Evolutionary conservation across 2,329 filamentous ascomycete species (phyloP).

Genomic region (Corynespora cassiicola): DNA sequence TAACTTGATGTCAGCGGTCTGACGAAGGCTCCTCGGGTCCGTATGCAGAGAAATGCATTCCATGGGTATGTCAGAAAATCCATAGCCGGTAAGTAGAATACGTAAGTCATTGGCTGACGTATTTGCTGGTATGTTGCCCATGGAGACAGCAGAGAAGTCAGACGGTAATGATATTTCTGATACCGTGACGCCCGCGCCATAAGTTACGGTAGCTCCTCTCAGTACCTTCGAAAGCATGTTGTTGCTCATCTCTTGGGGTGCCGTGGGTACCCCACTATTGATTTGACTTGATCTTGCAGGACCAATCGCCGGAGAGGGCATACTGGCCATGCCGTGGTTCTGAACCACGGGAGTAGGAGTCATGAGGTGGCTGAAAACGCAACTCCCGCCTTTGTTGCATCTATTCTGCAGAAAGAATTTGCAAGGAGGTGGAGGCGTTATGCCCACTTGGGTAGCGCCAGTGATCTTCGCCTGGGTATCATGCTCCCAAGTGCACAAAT

Average conservation of each 20-base stretch:
- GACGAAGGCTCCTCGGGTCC: neutral
- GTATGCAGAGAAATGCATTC: slow-evolving; percentile 2
- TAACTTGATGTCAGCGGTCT: slow-evolving; percentile 11
- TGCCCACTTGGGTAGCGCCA: slow-evolving; percentile 1
- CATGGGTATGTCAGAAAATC: slow-evolving; percentile 5
- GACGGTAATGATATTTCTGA: slow-evolving; percentile 9
- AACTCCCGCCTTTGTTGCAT: slow-evolving; percentile 12
- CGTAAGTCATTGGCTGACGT: slow-evolving; percentile 6
- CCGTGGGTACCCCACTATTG: neutral
- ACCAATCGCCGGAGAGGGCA: no score
- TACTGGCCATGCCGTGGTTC: neutral
- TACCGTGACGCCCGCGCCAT: slow-evolving; percentile 10
- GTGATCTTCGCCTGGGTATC: neutral
- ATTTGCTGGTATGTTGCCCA: slow-evolving; percentile 9
- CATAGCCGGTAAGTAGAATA: slow-evolving; percentile 1
- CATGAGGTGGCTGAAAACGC: slow-evolving; percentile 5
- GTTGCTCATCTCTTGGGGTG: neutral
- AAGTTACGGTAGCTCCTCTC: slow-evolving; percentile 15
- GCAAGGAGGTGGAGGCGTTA: no score
- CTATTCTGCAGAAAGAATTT: slow-evolving; percentile 11
- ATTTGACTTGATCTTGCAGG: neutral
- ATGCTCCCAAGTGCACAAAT: slow-evolving; percentile 10
- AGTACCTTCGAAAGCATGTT: slow-evolving; percentile 8
- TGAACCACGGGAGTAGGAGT: no score
- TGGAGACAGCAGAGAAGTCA: slow-evolving; percentile 14